Percentiles rank a stretch among this genome's conserved stretches.
Conservation (phyloP, 176 grass and related monocot species). For the Musa troglodytarum region DNA sequence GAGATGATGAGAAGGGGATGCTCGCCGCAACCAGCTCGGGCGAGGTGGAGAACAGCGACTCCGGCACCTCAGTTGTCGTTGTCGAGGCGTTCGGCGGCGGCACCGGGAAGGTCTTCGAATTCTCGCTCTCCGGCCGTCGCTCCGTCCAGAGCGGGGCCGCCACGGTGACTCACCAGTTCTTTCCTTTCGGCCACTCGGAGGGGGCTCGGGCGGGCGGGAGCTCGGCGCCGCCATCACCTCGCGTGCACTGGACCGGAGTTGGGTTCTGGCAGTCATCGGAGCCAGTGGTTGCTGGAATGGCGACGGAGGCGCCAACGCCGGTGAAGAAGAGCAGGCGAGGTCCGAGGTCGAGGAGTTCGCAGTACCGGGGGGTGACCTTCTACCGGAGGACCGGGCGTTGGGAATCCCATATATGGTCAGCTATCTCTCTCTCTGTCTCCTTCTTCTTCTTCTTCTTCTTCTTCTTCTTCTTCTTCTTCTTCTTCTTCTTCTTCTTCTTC, state of each 20-base stretch:
- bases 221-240: not conserved
- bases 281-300: not conserved
- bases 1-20: not conserved
- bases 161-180: slow-evolving; percentile 50
- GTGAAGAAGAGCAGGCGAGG: slow-evolving; percentile 53
- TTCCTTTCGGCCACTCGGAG: slow-evolving; percentile 17
- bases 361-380: slow-evolving; percentile 81
- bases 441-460: not conserved
- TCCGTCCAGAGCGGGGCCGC: slow-evolving; percentile 10
- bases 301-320: slow-evolving; percentile 13
- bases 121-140: slow-evolving; percentile 3
- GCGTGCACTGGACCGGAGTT: not conserved
- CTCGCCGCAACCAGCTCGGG: not conserved
- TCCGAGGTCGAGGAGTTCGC: slow-evolving; percentile 59
- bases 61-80: slow-evolving; percentile 2
- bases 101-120: slow-evolving; percentile 2
- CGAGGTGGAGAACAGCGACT: slow-evolving; percentile 3
- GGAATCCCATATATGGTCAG: slow-evolving; percentile 68
- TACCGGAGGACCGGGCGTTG: slow-evolving; percentile 68
- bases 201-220: not conserved
- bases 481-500: not conserved
- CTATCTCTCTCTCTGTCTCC: not conserved
- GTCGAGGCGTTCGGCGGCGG: not conserved
- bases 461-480: not conserved
- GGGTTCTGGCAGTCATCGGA: slow-evolving; percentile 5